phyloP scores from a whole-genome alignment of 164 flowering plant genomes.

The Annona cherimola region DNA sequence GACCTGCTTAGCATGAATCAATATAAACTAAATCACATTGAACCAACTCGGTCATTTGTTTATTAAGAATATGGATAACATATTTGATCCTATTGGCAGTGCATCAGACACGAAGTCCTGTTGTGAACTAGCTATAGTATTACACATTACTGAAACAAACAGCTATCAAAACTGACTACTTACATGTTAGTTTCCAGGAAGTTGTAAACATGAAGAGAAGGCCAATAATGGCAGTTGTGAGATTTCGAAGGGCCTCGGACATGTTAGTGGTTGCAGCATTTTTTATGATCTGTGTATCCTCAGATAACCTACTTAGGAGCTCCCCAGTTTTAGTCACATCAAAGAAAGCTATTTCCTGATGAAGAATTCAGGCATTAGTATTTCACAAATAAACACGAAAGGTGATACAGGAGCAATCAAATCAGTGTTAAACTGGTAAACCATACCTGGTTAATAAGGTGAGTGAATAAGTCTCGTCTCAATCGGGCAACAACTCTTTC shows the following conservation, averaged over 20 bases:
- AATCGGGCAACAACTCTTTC: slow-evolving; percentile 95
- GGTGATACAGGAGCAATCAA: neutral
- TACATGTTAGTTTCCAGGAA: slow-evolving; percentile 96
- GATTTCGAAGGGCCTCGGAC: slow-evolving; percentile 80
- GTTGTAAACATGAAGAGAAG: slow-evolving; percentile 87
- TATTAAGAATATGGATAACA: too few relatives aligned
- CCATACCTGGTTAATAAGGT: slow-evolving; percentile 73
- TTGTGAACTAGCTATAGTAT: neutral
- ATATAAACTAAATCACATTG: too few relatives aligned
- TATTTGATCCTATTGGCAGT: too few relatives aligned
- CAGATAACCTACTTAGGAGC: slow-evolving; percentile 92
- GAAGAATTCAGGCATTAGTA: slow-evolving; percentile 6
- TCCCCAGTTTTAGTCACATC: slow-evolving; percentile 97
- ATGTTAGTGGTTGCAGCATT: slow-evolving; percentile 97
- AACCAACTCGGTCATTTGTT: too few relatives aligned
- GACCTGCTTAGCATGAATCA: too few relatives aligned
- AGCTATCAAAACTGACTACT: slow-evolving; percentile 11
- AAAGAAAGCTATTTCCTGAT: slow-evolving; percentile 79
- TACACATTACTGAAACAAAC: neutral
- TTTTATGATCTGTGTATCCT: slow-evolving; percentile 94
- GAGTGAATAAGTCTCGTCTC: slow-evolving; percentile 74
- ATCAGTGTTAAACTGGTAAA: neutral
- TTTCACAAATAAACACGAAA: neutral
- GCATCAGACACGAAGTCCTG: too few relatives aligned
- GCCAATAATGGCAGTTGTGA: slow-evolving; percentile 77